Conservation (phyloP, 176 grass and related monocot species). For the Aegilops speltoides region DNA sequence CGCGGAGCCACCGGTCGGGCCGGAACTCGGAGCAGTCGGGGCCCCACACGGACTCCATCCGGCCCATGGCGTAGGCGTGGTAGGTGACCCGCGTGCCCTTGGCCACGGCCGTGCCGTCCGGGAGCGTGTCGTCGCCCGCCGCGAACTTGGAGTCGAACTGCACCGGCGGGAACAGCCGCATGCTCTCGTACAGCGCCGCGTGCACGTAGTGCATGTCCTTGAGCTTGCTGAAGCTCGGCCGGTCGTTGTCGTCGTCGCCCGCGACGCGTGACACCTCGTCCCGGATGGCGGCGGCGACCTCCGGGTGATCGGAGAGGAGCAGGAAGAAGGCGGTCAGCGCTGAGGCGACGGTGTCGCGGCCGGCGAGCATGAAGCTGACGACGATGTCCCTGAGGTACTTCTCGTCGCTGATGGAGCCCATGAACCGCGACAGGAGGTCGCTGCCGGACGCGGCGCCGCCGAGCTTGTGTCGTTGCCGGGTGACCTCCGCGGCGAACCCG, state of each 20-base stretch:
- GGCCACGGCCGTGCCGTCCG: slow-evolving; percentile 53
- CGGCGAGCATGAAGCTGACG: slow-evolving; percentile 82
- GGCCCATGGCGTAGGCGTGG: slow-evolving; percentile 83
- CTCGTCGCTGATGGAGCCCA: slow-evolving; percentile 61
- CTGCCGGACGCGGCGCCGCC: slow-evolving; percentile 41
- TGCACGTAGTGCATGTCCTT: slow-evolving; percentile 84
- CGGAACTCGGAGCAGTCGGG: slow-evolving; percentile 72
- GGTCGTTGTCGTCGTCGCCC: not conserved
- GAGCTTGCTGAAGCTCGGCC: slow-evolving; percentile 37
- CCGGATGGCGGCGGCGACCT: slow-evolving; percentile 40
- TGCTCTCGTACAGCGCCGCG: slow-evolving; percentile 74
- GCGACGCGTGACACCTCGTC: slow-evolving; percentile 39
- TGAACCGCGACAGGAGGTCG: slow-evolving; percentile 77
- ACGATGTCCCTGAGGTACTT: slow-evolving; percentile 82
- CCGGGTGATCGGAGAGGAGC: slow-evolving; percentile 61
- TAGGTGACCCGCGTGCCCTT: slow-evolving; percentile 77
- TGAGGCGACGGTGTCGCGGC: slow-evolving; percentile 76
- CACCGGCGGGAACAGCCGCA: slow-evolving; percentile 82
- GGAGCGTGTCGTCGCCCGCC: slow-evolving; percentile 60
- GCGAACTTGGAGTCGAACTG: slow-evolving; percentile 86
- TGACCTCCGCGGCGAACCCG: slow-evolving; percentile 62
- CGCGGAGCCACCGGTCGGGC: slow-evolving; percentile 71
- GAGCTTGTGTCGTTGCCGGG: slow-evolving; percentile 68
- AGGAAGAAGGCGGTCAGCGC: slow-evolving; percentile 79
- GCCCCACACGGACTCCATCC: slow-evolving; percentile 84